These are phyloP conservation scores for Haematococcus sp. DNA, from an alignment of 139 green algal genomes.

Conservation along the genomic window DNA sequence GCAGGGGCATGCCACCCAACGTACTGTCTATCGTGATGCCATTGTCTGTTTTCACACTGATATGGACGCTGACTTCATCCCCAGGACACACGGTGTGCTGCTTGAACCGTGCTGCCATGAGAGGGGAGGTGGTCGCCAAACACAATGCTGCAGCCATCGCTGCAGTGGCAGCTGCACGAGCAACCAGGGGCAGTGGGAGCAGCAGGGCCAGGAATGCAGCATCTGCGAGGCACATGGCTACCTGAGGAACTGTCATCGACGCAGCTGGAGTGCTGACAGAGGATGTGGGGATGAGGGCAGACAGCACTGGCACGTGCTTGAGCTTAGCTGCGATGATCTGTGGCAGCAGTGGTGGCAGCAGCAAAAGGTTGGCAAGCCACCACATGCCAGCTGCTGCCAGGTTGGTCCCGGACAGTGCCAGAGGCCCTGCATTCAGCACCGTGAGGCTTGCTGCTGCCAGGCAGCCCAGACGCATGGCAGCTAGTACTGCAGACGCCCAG, in stretches of 20 bases:
- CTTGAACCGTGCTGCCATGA: neutral
- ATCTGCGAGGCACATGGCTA: neutral
- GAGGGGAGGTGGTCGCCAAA: neutral
- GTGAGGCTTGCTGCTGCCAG: neutral
- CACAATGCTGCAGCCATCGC: neutral
- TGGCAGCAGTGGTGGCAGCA: neutral
- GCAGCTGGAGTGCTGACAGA: neutral
- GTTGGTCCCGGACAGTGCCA: neutral
- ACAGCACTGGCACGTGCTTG: neutral
- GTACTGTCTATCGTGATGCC: conserved; percentile 21
- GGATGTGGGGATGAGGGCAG: neutral
- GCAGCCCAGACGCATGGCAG: too few relatives aligned
- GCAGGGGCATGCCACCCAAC: conserved; percentile 1
- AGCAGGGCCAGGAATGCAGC: conserved; percentile 13
- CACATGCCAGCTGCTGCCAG: neutral
- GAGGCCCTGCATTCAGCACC: neutral
- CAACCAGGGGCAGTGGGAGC: conserved; percentile 7
- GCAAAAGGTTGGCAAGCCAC: neutral
- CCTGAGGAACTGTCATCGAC: neutral
- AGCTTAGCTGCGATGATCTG: neutral
- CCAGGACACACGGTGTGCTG: neutral
- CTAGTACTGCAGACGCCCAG: too few relatives aligned
- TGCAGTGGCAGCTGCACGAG: conserved; percentile 5
- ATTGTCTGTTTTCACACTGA: conserved; percentile 4
- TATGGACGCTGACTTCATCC: conserved; percentile 17